These are phyloP conservation scores for Macadamia integrifolia DNA, from an alignment of 164 flowering plant genomes.

Conservation along the genomic window DNA sequence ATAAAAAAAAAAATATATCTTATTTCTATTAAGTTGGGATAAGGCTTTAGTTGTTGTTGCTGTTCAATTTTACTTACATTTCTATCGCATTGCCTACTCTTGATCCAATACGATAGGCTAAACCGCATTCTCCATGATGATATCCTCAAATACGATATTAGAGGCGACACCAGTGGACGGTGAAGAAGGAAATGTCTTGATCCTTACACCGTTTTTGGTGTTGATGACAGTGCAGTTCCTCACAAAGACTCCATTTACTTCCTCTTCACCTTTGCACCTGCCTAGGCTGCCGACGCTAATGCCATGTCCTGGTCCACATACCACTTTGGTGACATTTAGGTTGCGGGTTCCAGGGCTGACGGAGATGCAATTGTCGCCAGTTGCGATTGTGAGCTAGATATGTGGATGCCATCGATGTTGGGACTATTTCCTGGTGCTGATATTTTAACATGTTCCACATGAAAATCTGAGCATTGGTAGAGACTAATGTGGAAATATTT, in stretches of 20 bases:
- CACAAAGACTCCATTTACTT: conserved; percentile 25
- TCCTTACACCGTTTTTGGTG: conserved; percentile 43
- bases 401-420: conserved; percentile 61
- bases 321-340: too few species aligned
- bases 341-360: too few species aligned
- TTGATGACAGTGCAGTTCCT: conserved; percentile 31
- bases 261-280: conserved; percentile 25
- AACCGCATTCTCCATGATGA: conserved; percentile 32
- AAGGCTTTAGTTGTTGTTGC: too few species aligned
- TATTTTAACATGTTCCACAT: conserved; percentile 20
- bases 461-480: conserved; percentile 24
- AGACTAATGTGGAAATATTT: conserved; percentile 40
- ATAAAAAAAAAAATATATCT: too few species aligned
- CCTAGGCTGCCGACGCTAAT: conserved; percentile 59
- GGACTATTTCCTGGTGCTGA: conserved; percentile 33
- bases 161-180: conserved; percentile 11
- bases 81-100: conserved; percentile 31
- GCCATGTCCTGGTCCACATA: conserved; percentile 34
- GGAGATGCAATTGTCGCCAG: too few species aligned
- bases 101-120: conserved; percentile 51
- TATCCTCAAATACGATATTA: conserved; percentile 30
- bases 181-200: conserved; percentile 45
- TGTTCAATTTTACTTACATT: conserved; percentile 12
- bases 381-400: conserved; percentile 29
- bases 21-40: too few species aligned